A percentile compares a stretch with the other conserved stretches of the same genome.
Evolutionary conservation across 1,284 basidiomycete species (phyloP).

Genomic region (Boletus mariae): DNA sequence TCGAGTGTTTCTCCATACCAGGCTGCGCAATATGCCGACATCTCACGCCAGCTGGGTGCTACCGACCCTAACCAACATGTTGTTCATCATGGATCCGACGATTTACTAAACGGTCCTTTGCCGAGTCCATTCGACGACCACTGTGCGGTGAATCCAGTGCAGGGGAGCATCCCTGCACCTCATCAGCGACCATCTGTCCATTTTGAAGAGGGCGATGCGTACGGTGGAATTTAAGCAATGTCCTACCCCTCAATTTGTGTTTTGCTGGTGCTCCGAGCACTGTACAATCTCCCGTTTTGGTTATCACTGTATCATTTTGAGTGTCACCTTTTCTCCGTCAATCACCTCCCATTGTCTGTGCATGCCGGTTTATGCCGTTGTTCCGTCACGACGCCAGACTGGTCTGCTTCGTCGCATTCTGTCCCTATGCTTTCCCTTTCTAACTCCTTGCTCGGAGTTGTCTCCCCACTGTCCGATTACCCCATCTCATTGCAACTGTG

Average conservation of each 20-base stretch:
- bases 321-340: not conserved
- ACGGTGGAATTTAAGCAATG: slow-evolving; percentile 52
- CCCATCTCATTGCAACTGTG: not conserved
- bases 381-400: slow-evolving; percentile 22
- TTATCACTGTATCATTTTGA: slow-evolving; percentile 26
- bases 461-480: slow-evolving; percentile 10
- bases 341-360: slow-evolving; percentile 5
- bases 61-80: slow-evolving; percentile 39
- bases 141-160: slow-evolving; percentile 2
- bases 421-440: not conserved
- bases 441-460: not conserved
- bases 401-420: slow-evolving; percentile 26
- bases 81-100: slow-evolving; percentile 4
- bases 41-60: slow-evolving; percentile 51
- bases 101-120: slow-evolving; percentile 25
- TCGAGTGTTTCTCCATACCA: slow-evolving; percentile 72
- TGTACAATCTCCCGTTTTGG: slow-evolving; percentile 20
- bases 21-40: slow-evolving; percentile 68
- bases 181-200: slow-evolving; percentile 42
- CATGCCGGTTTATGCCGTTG: slow-evolving; percentile 26
- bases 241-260: not conserved
- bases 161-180: not conserved
- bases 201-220: slow-evolving; percentile 62
- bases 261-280: slow-evolving; percentile 9
- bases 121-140: slow-evolving; percentile 32